Conservation (phyloP, 768 basidiomycete genomes). For the Infundibulicybe gibba region DNA sequence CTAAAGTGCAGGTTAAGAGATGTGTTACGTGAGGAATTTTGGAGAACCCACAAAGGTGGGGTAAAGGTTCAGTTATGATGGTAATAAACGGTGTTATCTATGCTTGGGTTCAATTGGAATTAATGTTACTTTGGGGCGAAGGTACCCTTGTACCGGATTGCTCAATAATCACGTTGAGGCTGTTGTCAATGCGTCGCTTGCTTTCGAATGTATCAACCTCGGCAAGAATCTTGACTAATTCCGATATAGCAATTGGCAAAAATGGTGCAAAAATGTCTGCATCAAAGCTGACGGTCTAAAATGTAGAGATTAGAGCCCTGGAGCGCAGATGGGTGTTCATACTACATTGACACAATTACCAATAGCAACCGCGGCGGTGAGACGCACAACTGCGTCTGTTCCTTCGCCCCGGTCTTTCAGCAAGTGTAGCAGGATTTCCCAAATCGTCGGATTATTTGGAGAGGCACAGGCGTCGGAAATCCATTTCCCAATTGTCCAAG, state of each 20-base stretch:
- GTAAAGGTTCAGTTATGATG: constrained; percentile 61
- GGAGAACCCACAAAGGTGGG: constrained; percentile 60
- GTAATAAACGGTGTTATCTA: constrained; percentile 69
- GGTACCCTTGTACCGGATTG: constrained; percentile 39
- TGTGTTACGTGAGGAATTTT: background rate
- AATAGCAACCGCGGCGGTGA: constrained; percentile 79
- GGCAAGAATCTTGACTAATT: constrained; percentile 64
- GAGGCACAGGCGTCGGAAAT: constrained; percentile 62
- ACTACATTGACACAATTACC: constrained; percentile 85
- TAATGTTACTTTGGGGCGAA: background rate
- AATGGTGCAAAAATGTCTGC: constrained; percentile 64
- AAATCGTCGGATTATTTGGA: constrained; percentile 61
- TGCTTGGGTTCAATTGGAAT: constrained; percentile 1
- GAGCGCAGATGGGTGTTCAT: background rate
- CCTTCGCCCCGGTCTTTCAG: constrained; percentile 65
- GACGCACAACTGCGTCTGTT: constrained; percentile 80
- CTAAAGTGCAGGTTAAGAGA: constrained; percentile 29
- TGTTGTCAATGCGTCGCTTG: constrained; percentile 68
- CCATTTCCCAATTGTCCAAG: constrained; percentile 94
- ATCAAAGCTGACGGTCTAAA: constrained; percentile 64
- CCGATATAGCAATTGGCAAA: constrained; percentile 54
- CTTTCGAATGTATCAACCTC: constrained; percentile 76
- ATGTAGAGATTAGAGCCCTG: constrained; percentile 4
- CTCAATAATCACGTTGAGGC: constrained; percentile 69
- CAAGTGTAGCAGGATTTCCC: constrained; percentile 80